These are phyloP conservation scores for Priceomyces melissophilus DNA, from an alignment of 805 yeast species.

Conservation along the genomic window DNA sequence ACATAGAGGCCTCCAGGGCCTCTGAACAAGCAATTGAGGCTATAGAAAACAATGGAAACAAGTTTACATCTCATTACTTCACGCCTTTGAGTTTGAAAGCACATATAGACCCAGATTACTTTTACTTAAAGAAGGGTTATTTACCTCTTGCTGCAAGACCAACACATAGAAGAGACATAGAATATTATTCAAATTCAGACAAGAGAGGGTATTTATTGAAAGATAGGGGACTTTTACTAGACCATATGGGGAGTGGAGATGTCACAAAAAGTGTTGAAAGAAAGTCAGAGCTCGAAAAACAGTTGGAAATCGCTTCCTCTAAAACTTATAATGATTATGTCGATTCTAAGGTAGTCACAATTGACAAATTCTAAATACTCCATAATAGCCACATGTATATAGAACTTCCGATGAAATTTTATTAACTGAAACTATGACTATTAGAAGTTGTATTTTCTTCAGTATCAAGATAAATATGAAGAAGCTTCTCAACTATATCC, in stretches of 20 bases:
- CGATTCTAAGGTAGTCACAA: constrained; percentile 14
- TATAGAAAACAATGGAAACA: constrained; percentile 72
- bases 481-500: constrained; percentile 36
- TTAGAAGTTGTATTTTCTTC: constrained; percentile 9
- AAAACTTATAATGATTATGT: constrained; percentile 12
- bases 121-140: constrained; percentile 66
- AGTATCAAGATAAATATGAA: constrained; percentile 35
- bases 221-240: constrained; percentile 37
- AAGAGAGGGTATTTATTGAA: constrained; percentile 72
- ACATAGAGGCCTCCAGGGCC: constrained; percentile 81
- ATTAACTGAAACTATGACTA: constrained; percentile 1
- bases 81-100: constrained; percentile 63
- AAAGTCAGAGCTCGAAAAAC: constrained; percentile 34
- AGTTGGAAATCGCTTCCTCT: constrained; percentile 31
- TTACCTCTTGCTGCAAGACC: constrained; percentile 87
- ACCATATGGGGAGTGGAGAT: constrained; percentile 23
- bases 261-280: constrained; percentile 20
- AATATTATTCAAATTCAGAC: constrained; percentile 66
- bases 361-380: constrained; percentile 18
- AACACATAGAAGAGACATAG: constrained; percentile 72
- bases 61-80: constrained; percentile 68
- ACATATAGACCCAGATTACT: constrained; percentile 72
- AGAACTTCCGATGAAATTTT: neutral
- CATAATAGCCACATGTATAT: constrained; percentile 7
- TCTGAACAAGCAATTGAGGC: constrained; percentile 67